Evolutionary conservation across 768 basidiomycete species (phyloP).

Genomic region (Russula ochroleuca): DNA sequence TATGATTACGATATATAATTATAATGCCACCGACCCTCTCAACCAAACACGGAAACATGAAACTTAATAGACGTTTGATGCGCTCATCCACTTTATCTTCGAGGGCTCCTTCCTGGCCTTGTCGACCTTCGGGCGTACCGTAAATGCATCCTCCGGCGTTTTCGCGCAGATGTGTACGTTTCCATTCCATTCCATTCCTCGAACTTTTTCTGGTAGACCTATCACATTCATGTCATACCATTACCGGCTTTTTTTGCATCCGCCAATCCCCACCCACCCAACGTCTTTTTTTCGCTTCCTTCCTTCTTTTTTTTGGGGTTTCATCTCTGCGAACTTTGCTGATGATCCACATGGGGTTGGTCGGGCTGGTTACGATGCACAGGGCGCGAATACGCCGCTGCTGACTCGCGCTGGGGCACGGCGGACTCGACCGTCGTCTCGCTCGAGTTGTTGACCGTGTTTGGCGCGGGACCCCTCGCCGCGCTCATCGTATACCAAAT

Average conservation of each 20-base stretch:
- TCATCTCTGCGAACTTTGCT: background rate
- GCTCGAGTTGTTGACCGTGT: slow-evolving; percentile 78
- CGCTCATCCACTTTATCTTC: slow-evolving; percentile 70
- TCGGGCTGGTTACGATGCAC: background rate
- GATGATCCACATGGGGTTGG: background rate
- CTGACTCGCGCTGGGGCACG: slow-evolving; percentile 78
- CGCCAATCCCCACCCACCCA: background rate
- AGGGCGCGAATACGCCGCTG: slow-evolving; percentile 81
- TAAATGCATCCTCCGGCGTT: slow-evolving; percentile 61
- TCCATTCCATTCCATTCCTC: background rate
- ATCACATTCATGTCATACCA: background rate
- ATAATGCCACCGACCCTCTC: background rate
- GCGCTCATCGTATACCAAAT: slow-evolving; percentile 68
- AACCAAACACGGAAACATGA: too few relatives aligned
- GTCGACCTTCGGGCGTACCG: slow-evolving; percentile 68
- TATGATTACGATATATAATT: background rate
- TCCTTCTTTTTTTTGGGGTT: background rate
- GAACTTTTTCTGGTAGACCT: too few relatives aligned
- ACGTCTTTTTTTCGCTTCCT: background rate
- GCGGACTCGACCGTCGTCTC: slow-evolving; percentile 78
- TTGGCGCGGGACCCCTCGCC: slow-evolving; percentile 71
- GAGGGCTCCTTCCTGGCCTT: slow-evolving; percentile 80
- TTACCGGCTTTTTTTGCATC: background rate
- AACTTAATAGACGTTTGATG: slow-evolving; percentile 69
- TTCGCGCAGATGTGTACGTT: slow-evolving; percentile 73